phyloP scores from a whole-genome alignment of 1,139 yeast genomes.

The Blastobotrys persicus region DNA sequence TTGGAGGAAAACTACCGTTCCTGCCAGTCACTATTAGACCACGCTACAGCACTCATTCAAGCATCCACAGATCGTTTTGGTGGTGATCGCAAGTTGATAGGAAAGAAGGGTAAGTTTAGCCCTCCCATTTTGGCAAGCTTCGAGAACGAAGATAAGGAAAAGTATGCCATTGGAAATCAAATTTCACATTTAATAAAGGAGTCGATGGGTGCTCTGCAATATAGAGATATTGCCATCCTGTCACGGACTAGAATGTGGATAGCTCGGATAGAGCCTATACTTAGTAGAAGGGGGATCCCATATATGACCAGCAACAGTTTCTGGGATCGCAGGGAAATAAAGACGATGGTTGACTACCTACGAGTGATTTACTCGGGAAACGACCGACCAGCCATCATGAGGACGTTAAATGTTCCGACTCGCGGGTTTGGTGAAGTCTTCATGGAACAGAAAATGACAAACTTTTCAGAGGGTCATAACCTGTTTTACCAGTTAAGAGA shows the following conservation, averaged over 20 bases:
- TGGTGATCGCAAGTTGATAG: slow-evolving; percentile 19
- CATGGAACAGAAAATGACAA: slow-evolving; percentile 32
- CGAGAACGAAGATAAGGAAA: slow-evolving; percentile 50
- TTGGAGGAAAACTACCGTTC: slow-evolving; percentile 80
- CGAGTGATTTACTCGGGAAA: slow-evolving; percentile 55
- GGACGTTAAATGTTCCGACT: slow-evolving; percentile 60
- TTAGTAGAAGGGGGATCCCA: slow-evolving; percentile 56
- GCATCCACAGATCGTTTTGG: slow-evolving; percentile 44
- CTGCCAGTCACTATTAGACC: slow-evolving; percentile 58
- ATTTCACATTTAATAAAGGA: slow-evolving; percentile 38
- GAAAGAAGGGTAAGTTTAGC: slow-evolving; percentile 1
- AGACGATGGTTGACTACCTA: slow-evolving; percentile 59
- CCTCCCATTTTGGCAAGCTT: slow-evolving; percentile 48
- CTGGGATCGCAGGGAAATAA: slow-evolving; percentile 75
- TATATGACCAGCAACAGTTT: slow-evolving; percentile 72
- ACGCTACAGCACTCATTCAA: slow-evolving; percentile 67
- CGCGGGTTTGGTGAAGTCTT: slow-evolving; percentile 70
- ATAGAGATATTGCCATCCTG: slow-evolving; percentile 66
- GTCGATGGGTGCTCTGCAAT: slow-evolving; percentile 37
- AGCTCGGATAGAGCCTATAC: slow-evolving; percentile 57
- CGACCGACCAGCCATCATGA: slow-evolving; percentile 58
- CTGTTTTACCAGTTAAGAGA: slow-evolving; percentile 15
- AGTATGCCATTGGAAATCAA: slow-evolving; percentile 56
- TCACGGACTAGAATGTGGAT: slow-evolving; percentile 63
- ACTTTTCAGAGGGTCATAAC: slow-evolving; percentile 5